phyloP scores from a whole-genome alignment of 192 early-diverging fungal genomes.

The Rhizophlyctis rosea region DNA sequence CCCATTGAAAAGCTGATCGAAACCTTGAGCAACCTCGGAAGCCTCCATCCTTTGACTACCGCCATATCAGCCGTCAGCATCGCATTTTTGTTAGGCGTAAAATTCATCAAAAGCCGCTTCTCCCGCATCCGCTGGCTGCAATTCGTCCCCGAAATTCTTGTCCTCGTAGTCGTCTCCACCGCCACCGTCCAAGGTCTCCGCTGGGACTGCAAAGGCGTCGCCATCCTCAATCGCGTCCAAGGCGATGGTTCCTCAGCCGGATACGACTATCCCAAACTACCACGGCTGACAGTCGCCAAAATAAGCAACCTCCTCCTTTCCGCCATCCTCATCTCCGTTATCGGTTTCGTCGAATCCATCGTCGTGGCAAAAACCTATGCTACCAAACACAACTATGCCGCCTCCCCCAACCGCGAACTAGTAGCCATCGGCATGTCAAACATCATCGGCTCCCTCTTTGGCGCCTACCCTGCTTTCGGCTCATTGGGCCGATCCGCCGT shows the following conservation, averaged over 20 bases:
- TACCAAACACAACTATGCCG: slow-evolving; percentile 83
- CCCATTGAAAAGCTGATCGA: slow-evolving; percentile 74
- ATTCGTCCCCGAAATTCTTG: slow-evolving; percentile 86
- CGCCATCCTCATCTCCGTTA: slow-evolving; percentile 85
- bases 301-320: slow-evolving; percentile 74
- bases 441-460: slow-evolving; percentile 76
- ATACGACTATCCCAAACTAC: slow-evolving; percentile 60
- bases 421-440: slow-evolving; percentile 94
- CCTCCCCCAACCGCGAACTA: slow-evolving; percentile 93
- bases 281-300: slow-evolving; percentile 52
- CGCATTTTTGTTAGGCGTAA: slow-evolving; percentile 60
- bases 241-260: slow-evolving; percentile 48
- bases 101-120: slow-evolving; percentile 53
- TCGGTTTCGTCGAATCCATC: slow-evolving; percentile 97
- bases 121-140: slow-evolving; percentile 55
- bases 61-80: slow-evolving; percentile 68
- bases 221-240: slow-evolving; percentile 75
- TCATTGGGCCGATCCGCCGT: slow-evolving; percentile 90
- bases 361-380: slow-evolving; percentile 92
- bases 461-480: slow-evolving; percentile 77
- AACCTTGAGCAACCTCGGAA: slow-evolving; percentile 61
- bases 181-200: slow-evolving; percentile 55
- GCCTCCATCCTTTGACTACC: slow-evolving; percentile 68
- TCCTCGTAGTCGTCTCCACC: slow-evolving; percentile 78
- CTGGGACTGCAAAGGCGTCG: slow-evolving; percentile 73